Evolutionary conservation across 2,329 filamentous ascomycete genomes (phyloP).

Genomic region (Venturia aucupariae): DNA sequence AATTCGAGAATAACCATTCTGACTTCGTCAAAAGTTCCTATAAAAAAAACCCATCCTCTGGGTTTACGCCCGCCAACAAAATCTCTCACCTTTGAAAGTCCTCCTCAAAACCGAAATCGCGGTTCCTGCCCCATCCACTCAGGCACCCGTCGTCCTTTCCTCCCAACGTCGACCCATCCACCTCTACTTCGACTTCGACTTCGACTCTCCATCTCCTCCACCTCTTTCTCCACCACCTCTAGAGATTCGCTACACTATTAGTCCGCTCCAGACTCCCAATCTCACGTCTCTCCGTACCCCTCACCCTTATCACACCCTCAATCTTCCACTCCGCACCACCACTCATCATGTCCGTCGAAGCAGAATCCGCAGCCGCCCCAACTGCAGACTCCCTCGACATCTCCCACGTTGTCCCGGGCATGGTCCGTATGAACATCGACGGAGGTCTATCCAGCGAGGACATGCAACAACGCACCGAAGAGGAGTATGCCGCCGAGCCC

Average conservation of each 20-base stretch:
- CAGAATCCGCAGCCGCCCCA: slow-evolving; percentile 4
- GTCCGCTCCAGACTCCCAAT: slow-evolving; percentile 6
- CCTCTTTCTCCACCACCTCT: slow-evolving; percentile 6
- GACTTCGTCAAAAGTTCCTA: neutral
- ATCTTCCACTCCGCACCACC: neutral
- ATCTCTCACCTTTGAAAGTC: neutral
- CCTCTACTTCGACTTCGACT: neutral
- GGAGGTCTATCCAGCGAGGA: slow-evolving; percentile 51
- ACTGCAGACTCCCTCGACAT: slow-evolving; percentile 5
- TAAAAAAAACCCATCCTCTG: neutral
- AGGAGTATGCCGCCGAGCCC: slow-evolving; percentile 89
- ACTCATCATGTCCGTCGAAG: slow-evolving; percentile 10
- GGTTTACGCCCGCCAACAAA: no score
- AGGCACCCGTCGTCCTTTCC: slow-evolving; percentile 4
- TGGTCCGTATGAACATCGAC: slow-evolving; percentile 9
- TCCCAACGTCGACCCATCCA: neutral
- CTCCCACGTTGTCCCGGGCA: neutral
- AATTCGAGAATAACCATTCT: slow-evolving; percentile 1
- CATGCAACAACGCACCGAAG: slow-evolving; percentile 79
- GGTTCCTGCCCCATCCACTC: neutral
- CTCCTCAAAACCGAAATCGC: neutral
- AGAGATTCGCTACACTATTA: slow-evolving; percentile 2
- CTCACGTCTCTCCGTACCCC: slow-evolving; percentile 1
- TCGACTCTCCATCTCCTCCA: neutral
- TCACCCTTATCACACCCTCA: neutral